These are phyloP conservation scores for Russula sp. DNA, from an alignment of 768 basidiomycete genomes.

Conservation along the genomic window DNA sequence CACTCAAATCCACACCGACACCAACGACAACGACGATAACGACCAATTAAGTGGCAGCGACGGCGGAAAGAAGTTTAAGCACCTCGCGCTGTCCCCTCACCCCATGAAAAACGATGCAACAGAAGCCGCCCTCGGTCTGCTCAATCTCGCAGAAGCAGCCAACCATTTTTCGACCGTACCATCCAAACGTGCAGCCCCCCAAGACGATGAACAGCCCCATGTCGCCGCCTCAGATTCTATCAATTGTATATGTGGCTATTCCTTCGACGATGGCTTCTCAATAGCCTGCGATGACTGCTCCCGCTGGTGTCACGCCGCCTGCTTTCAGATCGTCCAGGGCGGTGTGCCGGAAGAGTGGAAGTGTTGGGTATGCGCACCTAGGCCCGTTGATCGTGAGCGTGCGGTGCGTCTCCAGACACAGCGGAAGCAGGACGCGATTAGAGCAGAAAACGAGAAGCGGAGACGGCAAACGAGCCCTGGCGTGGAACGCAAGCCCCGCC, in stretches of 20 bases:
- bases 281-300: constrained; percentile 82
- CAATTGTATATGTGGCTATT: constrained; percentile 70
- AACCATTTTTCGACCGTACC: constrained; percentile 40
- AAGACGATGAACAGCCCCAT: constrained; percentile 28
- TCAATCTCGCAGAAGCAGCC: constrained; percentile 46
- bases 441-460: constrained; percentile 32
- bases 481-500: constrained; percentile 41
- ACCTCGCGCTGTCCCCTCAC: constrained; percentile 10
- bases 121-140: constrained; percentile 57
- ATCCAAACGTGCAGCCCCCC: constrained; percentile 40
- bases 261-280: constrained; percentile 78
- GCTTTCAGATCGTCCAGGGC: constrained; percentile 60
- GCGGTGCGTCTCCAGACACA: constrained; percentile 48
- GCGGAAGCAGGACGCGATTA: constrained; percentile 36
- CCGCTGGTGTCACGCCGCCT: constrained; percentile 82
- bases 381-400: constrained; percentile 47
- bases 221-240: constrained; percentile 45
- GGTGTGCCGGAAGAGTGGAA: constrained; percentile 70
- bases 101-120: constrained; percentile 53
- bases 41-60: constrained; percentile 5
- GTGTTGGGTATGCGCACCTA: constrained; percentile 67
- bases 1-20: neutral
- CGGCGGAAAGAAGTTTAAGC: neutral
- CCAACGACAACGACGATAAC: constrained; percentile 16
- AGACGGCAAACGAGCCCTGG: constrained; percentile 41